A percentile compares a stretch with the other conserved stretches of the same genome.
Evolutionary conservation across 1,139 yeast species (phyloP).

Genomic region (Wickerhamomyces sp.): DNA sequence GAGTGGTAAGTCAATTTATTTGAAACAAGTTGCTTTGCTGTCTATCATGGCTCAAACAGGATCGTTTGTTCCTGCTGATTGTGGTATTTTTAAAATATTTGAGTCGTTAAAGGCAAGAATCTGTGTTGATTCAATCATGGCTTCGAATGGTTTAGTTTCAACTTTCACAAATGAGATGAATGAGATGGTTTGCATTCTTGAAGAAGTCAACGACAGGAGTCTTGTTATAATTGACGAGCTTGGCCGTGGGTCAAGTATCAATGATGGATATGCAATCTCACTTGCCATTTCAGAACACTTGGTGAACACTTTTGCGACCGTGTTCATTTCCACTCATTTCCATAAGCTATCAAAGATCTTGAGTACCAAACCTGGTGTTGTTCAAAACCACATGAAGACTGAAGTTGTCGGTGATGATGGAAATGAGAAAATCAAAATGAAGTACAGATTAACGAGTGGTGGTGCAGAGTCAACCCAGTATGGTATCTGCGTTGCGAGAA

Average conservation of each 20-base stretch:
- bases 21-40: constrained; percentile 36
- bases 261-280: constrained; percentile 38
- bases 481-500: constrained; percentile 26
- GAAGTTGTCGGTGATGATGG: constrained; percentile 12
- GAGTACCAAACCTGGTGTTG: constrained; percentile 26
- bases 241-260: constrained; percentile 39
- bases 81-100: constrained; percentile 33
- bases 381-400: constrained; percentile 28
- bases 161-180: constrained; percentile 41
- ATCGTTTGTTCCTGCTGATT: constrained; percentile 38
- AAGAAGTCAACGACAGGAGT: constrained; percentile 27
- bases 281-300: constrained; percentile 34
- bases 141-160: constrained; percentile 32
- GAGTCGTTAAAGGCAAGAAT: constrained; percentile 34
- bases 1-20: constrained; percentile 44
- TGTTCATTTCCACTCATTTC: constrained; percentile 37
- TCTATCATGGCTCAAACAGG: constrained; percentile 43
- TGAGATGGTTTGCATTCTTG: constrained; percentile 38
- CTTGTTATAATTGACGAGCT: constrained; percentile 40
- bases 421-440: constrained; percentile 24
- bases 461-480: constrained; percentile 25
- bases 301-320: constrained; percentile 23
- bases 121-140: constrained; percentile 27
- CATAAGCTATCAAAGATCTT: constrained; percentile 31
- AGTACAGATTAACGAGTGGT: constrained; percentile 25